A percentile compares a stretch with the other conserved stretches of the same genome.
Evolutionary conservation across 495 filamentous ascomycete genomes (phyloP).

Genomic region (Aspergillus bridgeri): DNA sequence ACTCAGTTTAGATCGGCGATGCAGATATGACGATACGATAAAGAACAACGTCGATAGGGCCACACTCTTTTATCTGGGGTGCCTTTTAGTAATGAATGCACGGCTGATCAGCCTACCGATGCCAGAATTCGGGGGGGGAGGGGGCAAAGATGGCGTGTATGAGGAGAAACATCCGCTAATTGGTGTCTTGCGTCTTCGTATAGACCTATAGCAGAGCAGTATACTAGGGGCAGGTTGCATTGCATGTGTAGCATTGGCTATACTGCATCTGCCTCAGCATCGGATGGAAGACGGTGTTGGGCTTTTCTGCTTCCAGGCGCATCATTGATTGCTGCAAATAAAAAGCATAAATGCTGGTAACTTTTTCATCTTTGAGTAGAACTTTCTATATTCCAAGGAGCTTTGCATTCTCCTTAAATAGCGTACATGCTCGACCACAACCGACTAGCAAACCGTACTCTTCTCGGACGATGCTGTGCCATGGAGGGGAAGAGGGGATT

Average conservation of each 20-base stretch:
- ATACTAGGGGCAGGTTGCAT: neutral
- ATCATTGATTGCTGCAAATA: neutral
- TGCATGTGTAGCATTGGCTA: neutral
- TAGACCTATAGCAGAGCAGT: neutral
- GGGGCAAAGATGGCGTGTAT: neutral
- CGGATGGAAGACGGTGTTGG: neutral
- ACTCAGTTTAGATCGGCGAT: slow-evolving; percentile 28
- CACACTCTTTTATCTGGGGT: neutral
- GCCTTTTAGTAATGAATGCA: neutral
- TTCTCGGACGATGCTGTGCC: neutral
- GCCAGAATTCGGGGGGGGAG: neutral
- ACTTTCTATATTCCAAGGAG: neutral
- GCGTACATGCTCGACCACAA: neutral
- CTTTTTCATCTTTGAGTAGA: neutral
- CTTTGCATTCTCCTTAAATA: neutral
- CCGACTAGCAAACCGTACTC: neutral
- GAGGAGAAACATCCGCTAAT: neutral
- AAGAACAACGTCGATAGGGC: neutral
- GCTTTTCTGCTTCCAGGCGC: too few relatives aligned
- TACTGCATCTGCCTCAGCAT: neutral
- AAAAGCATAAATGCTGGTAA: neutral
- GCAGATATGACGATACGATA: slow-evolving; percentile 14
- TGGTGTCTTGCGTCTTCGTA: neutral
- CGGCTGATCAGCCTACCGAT: neutral
- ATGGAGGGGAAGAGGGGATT: neutral